Evolutionary conservation across 1,284 basidiomycete genomes (phyloP), one percentile per base, ranked within the genome.

Genomic region (Rhodotorula sp.): DNA sequence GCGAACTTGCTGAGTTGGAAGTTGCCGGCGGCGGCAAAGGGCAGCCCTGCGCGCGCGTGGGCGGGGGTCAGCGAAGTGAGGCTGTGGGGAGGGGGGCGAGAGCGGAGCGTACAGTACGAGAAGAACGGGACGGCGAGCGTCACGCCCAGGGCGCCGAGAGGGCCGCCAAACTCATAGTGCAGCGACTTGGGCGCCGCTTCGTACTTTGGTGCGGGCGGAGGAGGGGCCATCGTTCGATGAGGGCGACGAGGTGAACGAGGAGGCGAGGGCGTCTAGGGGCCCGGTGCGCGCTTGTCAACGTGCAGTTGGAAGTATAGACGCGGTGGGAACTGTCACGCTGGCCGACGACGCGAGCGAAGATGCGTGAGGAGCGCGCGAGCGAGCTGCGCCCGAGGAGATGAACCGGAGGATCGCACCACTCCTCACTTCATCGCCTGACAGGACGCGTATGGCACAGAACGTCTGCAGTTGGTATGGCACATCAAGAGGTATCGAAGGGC

Each of bases 81-180:
- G 29, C 29, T 39, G 58, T 48, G 51, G 50, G 54, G 41, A 10
- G 39, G 44, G 39, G 61, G 36, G 32, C 39, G 13, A 19, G 32
- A 46, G 25, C 1, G 48, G 21, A 10, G 70, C 74, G 37, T 55
- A 69, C 77, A 81, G 78, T 83, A 84, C 66, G 80, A 75, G 73
- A 83, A 82, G 76, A 82, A 80, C 21, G 83, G 82, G 0, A 83
- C 82, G 12, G 79, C 73, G 39, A 80, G 67, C 22, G 81, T 77
- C 63, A 84, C 80, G 54, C 79, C 80, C 29, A 83, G 72, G 8
- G 82, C 82, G 41, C 83, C 83, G 34, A 78, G 67, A 6, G 80
- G 80, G 12, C 83, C 83, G 15, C 77, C 73, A 50, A 79, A 79
- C 67, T 79, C 79, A 64, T 75, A 79, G 29, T 66, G 60, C 22